Base-by-base conservation (phyloP, 345 rosid species). In the Psidium friedrichsthalianum region DNA sequence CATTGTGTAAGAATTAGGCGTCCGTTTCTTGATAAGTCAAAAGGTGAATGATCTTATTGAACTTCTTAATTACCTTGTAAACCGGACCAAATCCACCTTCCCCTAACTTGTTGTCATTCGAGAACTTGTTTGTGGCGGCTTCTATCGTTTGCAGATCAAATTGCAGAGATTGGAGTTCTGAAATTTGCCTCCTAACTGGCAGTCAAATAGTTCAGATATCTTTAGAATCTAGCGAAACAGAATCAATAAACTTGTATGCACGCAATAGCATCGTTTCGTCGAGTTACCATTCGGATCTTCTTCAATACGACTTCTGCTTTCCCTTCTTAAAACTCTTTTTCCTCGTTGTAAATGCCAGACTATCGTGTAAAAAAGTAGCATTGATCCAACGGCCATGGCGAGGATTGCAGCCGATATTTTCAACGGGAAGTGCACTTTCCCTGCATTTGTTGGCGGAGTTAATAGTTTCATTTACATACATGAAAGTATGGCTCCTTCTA, bases 91-190 rank as follows among this genome's bases (percentile, higher is more conserved):
- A 69, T 32, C 78, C 78, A 18, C 78, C 78, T 69, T 69, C 78
- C 44, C 78, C 78, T 29, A 93, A 82, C 86, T 90, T 91, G 40
- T 91, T 90, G 8, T 90, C 88, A 24, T 91, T 90, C 0, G 76
- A 58, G 51, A 82, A 56, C 6, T 87, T 83, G 15, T 89, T 61
- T 10, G 94, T 91, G 42, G 94, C 96, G 15, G 32, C 82, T 47
- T 83, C 47, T 25, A 90, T 85, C 3, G 58, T 58, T 13, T 2
- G 59, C 56, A 85, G 78, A 47, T 82, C 52, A 51, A 85, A 82
- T 56, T 85, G 87, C 78, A 47, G 78, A 56, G 76, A 44, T 2
- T 85, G 78, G n/a, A 81, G 59, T 47, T 82, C 87, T 9, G 84
- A 80, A 27, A 55, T 81, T 27, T 58, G 84, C 49, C n/a, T n/a